These are phyloP conservation scores for Colletotrichum sp. DNA, from an alignment of 2,329 filamentous ascomycete genomes.

Conservation along the genomic window DNA sequence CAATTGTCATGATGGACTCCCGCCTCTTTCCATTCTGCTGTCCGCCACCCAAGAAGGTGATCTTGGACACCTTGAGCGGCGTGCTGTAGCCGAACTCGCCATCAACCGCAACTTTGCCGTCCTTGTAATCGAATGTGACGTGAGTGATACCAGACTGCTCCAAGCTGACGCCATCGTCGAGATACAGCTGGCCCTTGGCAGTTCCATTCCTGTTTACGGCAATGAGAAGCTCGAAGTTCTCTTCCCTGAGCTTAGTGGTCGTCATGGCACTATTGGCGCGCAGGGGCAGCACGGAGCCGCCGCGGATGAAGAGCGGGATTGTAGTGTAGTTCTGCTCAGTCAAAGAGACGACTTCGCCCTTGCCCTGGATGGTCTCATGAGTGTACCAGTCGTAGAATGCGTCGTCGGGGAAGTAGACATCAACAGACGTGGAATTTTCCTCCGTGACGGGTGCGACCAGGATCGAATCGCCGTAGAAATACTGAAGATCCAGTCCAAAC, in stretches of 20 bases:
- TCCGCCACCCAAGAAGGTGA: conserved; percentile 48
- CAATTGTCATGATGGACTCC: conserved; percentile 17
- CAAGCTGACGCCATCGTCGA: conserved; percentile 76
- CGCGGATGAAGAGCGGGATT: conserved; percentile 73
- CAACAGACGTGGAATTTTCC: conserved; percentile 46
- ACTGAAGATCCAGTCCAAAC: conserved; percentile 53
- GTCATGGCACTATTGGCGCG: conserved; percentile 64
- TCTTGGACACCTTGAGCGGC: conserved; percentile 46
- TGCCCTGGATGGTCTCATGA: conserved; percentile 28
- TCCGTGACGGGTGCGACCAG: conserved; percentile 55
- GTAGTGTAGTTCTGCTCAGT: conserved; percentile 44
- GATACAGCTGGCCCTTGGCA: conserved; percentile 72
- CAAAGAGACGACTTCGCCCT: conserved; percentile 13
- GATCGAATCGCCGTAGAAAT: conserved; percentile 53
- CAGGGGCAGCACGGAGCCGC: conserved; percentile 68
- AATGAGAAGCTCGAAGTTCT: conserved; percentile 75
- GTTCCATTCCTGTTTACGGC: conserved; percentile 66
- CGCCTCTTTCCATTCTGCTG: not conserved
- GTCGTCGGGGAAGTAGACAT: conserved; percentile 54
- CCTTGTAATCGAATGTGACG: conserved; percentile 64
- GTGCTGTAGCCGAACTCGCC: conserved; percentile 60
- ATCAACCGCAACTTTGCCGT: conserved; percentile 52
- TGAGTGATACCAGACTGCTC: conserved; percentile 61
- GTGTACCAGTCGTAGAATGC: conserved; percentile 61
- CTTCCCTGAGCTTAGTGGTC: conserved; percentile 64